phyloP scores from a whole-genome alignment of 2,329 filamentous ascomycete genomes.

The Geosmithia putterillii region DNA sequence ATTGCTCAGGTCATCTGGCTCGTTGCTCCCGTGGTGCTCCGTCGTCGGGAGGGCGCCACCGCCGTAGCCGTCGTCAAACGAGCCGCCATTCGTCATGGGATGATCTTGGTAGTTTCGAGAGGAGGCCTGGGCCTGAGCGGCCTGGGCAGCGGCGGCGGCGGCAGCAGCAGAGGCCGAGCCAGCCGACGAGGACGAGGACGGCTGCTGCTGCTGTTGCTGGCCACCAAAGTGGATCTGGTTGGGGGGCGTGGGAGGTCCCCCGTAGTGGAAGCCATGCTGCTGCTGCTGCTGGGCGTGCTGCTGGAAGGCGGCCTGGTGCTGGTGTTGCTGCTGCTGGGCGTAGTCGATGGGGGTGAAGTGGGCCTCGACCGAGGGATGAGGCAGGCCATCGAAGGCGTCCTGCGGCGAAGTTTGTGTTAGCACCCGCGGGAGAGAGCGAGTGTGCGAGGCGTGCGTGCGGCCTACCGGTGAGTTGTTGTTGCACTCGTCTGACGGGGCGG shows the following conservation, averaged over 20 bases:
- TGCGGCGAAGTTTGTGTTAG: conserved; percentile 15
- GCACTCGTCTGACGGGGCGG: conserved; percentile 41
- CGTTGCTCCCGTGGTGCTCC: conserved; percentile 18
- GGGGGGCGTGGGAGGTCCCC: conserved; percentile 36
- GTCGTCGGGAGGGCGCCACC: conserved; percentile 8
- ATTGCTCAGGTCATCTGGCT: conserved; percentile 18
- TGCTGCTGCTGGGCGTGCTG: conserved; percentile 11
- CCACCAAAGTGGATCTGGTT: conserved; percentile 20
- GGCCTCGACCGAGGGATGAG: conserved; percentile 21
- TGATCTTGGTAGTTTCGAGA: neutral
- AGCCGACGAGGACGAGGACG: conserved; percentile 10
- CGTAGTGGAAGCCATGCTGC: conserved; percentile 10
- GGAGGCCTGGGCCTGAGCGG: too few species aligned
- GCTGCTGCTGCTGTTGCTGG: conserved; percentile 8
- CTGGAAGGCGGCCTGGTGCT: conserved; percentile 6
- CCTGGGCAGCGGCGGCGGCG: conserved; percentile 1
- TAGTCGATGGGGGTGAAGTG: conserved; percentile 33
- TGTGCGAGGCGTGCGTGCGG: too few species aligned
- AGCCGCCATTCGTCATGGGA: neutral
- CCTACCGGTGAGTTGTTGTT: conserved; percentile 41
- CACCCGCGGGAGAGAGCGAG: too few species aligned
- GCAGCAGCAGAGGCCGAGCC: conserved; percentile 9
- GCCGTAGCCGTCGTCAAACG: conserved; percentile 7
- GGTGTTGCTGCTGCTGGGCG: conserved; percentile 9
- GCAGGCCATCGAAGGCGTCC: conserved; percentile 33